These are phyloP conservation scores for Flaveria sonorensis DNA, from an alignment of 129 eudicot genomes.

Conservation along the genomic window DNA sequence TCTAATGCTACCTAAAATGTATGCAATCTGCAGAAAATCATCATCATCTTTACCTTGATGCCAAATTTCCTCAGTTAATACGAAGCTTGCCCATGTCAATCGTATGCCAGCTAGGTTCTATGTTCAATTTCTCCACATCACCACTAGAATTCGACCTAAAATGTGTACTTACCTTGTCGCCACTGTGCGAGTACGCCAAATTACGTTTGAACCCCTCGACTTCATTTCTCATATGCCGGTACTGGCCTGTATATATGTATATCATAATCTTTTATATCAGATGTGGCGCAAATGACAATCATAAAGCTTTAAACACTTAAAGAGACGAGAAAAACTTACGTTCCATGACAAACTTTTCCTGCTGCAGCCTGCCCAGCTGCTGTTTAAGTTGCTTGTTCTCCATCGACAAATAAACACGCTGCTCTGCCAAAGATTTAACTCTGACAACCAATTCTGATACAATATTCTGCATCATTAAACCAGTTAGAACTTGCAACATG, in stretches of 20 bases:
- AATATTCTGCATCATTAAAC: constrained; percentile 48
- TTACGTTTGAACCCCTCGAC: constrained; percentile 51
- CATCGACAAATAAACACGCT: constrained; percentile 56
- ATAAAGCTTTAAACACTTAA: neutral
- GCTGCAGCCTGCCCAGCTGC: constrained; percentile 56
- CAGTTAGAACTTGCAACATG: neutral
- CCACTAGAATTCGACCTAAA: constrained; percentile 46
- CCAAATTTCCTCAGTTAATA: constrained; percentile 46
- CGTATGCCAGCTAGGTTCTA: constrained; percentile 54
- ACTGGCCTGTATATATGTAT: constrained; percentile 47
- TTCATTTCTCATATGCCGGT: constrained; percentile 57
- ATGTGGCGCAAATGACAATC: too few relatives aligned
- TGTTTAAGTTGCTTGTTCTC: constrained; percentile 75
- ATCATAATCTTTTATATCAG: neutral
- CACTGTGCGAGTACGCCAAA: constrained; percentile 30
- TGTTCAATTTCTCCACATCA: constrained; percentile 32
- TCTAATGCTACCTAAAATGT: constrained; percentile 29
- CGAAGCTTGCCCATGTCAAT: constrained; percentile 64
- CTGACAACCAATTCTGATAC: constrained; percentile 65
- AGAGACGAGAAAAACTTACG: constrained; percentile 42
- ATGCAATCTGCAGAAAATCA: constrained; percentile 27
- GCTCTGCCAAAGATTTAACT: constrained; percentile 56
- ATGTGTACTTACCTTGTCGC: constrained; percentile 31
- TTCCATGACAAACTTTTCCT: constrained; percentile 59
- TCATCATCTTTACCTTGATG: constrained; percentile 10